Evolutionary conservation across 2,329 filamentous ascomycete species (phyloP), one percentile per base, ranked within the genome.

Genomic region (Fonsecaea multimorphosa): DNA sequence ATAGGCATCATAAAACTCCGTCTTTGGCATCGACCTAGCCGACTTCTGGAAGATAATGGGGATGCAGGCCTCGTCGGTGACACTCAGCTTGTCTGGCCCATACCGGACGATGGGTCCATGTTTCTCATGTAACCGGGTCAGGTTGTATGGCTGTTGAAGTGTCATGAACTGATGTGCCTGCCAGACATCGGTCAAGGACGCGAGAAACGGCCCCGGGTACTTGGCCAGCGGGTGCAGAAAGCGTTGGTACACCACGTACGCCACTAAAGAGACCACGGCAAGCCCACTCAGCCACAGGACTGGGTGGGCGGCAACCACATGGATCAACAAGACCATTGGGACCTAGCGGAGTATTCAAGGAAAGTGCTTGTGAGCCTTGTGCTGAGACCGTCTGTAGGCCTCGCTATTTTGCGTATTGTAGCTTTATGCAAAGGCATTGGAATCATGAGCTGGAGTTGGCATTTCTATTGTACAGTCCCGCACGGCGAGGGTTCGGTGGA

Each of bases 1-100:
- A 57, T 72, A 78, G 1, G 73, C 76, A 70, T 78, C 74, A 57
- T 77, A 78, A 59, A 77, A 77, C 44, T 76, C 73, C 0, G 73
- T 76, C 67, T 78, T 78, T 2, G 74, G 74, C 72, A 77, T 74
- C 14, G 52, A 59, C 9, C 68, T 64, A 4, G 68, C 72, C 52
- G 70, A 69, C 38, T 72, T 74, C 46, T 76, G 73, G 54, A 75
- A 76, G 7, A 77, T 70, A 2, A 65, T 22, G 36, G 70, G 68
- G 24, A 77, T 72, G 1, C 75, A 72, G 31, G 73, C 72, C 57
- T 74, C 73, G 24, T 64, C 46, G 1, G 72, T 76, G 49, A 76
- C 58, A 62, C 73, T 75, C 22, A 78, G 64, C 32, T 76, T 76
- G 55, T 74, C 72, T 0, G 74, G 74, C 8, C 61, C 61, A 31